Conservation (phyloP, 768 basidiomycete species). For the Lactarius sanguifluus region DNA sequence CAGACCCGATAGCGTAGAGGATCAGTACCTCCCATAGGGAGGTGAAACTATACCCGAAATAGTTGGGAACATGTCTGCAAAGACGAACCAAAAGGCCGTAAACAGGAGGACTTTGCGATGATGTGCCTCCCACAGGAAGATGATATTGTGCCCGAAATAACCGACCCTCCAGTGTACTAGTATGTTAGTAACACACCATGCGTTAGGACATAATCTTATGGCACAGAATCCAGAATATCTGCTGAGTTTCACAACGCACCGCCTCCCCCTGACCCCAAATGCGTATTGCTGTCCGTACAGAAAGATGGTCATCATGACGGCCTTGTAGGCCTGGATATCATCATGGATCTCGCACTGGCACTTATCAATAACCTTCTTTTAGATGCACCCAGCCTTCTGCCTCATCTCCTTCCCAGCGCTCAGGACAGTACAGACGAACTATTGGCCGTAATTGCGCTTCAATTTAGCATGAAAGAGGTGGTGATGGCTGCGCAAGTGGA, state of each 20-base stretch:
- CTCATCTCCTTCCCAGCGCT: slow-evolving; percentile 37
- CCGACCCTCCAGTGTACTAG: too few species aligned
- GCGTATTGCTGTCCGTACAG: slow-evolving; percentile 24
- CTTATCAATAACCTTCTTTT: slow-evolving; percentile 31
- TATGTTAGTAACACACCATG: too few species aligned
- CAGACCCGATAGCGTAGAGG: too few species aligned
- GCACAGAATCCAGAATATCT: slow-evolving; percentile 6
- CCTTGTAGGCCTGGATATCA: slow-evolving; percentile 26
- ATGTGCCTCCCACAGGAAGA: too few species aligned
- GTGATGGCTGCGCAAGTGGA: slow-evolving; percentile 41
- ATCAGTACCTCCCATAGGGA: too few species aligned
- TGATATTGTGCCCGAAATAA: too few species aligned
- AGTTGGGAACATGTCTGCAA: too few species aligned
- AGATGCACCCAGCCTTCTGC: slow-evolving; percentile 43
- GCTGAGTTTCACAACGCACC: slow-evolving; percentile 27
- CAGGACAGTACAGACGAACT: slow-evolving; percentile 37
- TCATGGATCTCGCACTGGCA: background rate
- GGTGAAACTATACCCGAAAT: too few species aligned
- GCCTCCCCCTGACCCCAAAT: slow-evolving; percentile 21
- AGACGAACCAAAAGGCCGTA: too few species aligned
- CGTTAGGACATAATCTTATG: too few species aligned
- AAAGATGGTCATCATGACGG: slow-evolving; percentile 17
- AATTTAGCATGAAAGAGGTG: slow-evolving; percentile 43
- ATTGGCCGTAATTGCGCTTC: slow-evolving; percentile 35
- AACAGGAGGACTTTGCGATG: too few species aligned